A percentile compares a stretch with the other conserved stretches of the same genome.
These are phyloP conservation scores for Gymnopilus junonius DNA, from an alignment of 768 basidiomycete genomes.

Conservation along the genomic window DNA sequence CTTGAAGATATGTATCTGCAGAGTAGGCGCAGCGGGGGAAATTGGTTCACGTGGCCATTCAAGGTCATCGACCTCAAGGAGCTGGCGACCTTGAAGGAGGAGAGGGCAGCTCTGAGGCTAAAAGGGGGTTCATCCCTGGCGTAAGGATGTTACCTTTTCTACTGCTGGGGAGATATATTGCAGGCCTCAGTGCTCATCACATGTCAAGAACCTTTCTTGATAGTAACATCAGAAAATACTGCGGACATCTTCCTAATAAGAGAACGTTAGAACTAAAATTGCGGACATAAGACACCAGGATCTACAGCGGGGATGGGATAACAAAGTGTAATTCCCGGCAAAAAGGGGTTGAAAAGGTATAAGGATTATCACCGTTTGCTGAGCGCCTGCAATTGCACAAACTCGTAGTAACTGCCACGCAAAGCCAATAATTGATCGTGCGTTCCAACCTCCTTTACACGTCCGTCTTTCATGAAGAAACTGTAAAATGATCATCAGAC, in stretches of 20 bases:
- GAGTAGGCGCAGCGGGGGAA: constrained; percentile 58
- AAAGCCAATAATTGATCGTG: constrained; percentile 80
- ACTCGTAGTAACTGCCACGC: constrained; percentile 79
- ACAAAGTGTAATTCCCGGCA: no score
- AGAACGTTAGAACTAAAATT: no score
- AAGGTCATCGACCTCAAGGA: constrained; percentile 51
- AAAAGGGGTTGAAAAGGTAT: no score
- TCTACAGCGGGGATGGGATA: no score
- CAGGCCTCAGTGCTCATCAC: no score
- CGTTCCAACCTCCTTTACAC: constrained; percentile 83
- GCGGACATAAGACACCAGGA: no score
- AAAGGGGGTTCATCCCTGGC: no score
- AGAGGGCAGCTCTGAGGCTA: neutral
- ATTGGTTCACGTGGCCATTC: constrained; percentile 69
- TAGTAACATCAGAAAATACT: no score
- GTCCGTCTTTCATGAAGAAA: constrained; percentile 88
- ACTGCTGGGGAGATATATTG: no score
- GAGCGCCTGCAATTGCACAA: constrained; percentile 81
- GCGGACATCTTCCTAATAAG: no score
- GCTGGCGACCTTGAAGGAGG: neutral
- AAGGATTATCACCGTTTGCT: constrained; percentile 43
- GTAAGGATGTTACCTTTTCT: no score
- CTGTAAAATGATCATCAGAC: constrained; percentile 36
- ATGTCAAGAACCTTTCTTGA: no score
- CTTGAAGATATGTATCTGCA: constrained; percentile 60